Evolutionary conservation across 768 basidiomycete species (phyloP), one percentile per base, ranked within the genome.

Genomic region (Leccinum pellstonianum): DNA sequence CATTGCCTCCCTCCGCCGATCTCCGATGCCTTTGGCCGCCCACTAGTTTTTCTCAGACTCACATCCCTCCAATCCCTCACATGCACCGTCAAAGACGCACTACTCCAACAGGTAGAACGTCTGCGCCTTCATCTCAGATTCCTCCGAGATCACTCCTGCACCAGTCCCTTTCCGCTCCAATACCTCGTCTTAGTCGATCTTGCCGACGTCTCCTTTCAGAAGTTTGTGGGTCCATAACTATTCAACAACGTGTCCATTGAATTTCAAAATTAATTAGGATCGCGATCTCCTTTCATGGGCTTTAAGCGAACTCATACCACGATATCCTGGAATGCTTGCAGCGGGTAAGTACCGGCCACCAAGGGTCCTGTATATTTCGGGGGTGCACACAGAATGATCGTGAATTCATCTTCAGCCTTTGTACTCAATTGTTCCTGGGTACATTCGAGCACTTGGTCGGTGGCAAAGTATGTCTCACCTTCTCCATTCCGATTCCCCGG

Each of bases 361-460:
- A 43, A 17, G 7, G n/a, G 51, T 38, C 41, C 23, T 4, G 21
- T 56, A 35, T 29, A 15, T 57, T 15, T 51, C 27, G 21, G 14
- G 2, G 47, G 41, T 62, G 50, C 52, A 49, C 54, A 46, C 52
- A 38, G 50, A 47, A 5, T 61, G 25, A 59, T 53, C 41, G 27
- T 33, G 8, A 38, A n/a, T n/a, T 38, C 50, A 46, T 50, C 31
- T 49, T 21, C 66, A 88, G 90, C 85, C 8, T 86, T 91, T 66
- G 74, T 91, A 63, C 76, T 89, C 35, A 90, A 91, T 72, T 86
- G 86, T 66, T 86, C 87, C 1, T 91, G 88, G 88, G 71, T 84
- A 19, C 86, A 91, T 73, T 81, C 84, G 1, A 83, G 86, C 25
- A 71, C 86, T 50, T 91, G 88, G 88, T 82, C 70, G 51, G 61